Evolutionary conservation across 1,139 yeast genomes (phyloP).

Genomic region (Saccharomyces hybrid): DNA sequence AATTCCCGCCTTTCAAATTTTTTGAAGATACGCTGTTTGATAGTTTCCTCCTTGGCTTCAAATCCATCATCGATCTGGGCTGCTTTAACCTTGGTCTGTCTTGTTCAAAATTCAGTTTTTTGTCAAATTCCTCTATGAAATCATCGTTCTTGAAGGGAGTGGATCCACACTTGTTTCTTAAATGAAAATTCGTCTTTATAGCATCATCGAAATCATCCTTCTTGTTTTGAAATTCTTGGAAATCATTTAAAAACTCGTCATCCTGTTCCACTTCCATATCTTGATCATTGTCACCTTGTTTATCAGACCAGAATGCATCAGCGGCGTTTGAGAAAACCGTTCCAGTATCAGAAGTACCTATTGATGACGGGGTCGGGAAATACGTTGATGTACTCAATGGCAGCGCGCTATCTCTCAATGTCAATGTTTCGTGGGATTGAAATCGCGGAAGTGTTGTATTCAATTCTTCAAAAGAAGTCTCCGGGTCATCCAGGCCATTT

Average conservation of each 20-base stretch:
- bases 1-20: conserved; percentile 11
- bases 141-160: background rate
- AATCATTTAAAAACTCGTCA: conserved; percentile 25
- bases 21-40: conserved; percentile 24
- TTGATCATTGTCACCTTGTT: conserved; percentile 10
- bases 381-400: conserved; percentile 1
- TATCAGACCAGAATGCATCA: conserved; percentile 3
- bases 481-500: conserved; percentile 20
- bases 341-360: conserved; percentile 25
- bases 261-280: conserved; percentile 19
- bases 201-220: conserved; percentile 25
- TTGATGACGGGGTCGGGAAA: conserved; percentile 21
- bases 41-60: conserved; percentile 14
- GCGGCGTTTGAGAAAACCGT: conserved; percentile 23
- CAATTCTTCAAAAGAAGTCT: conserved; percentile 30
- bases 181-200: conserved; percentile 16
- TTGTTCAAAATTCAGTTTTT: conserved; percentile 8
- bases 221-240: conserved; percentile 24
- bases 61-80: conserved; percentile 28
- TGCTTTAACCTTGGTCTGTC: conserved; percentile 16
- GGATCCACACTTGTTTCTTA: conserved; percentile 5
- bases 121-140: conserved; percentile 11
- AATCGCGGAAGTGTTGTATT: conserved; percentile 21
- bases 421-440: conserved; percentile 2
- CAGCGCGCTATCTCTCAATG: conserved; percentile 5